These are phyloP conservation scores for Phialophora expanda DNA, from an alignment of 2,329 filamentous ascomycete species.

Conservation along the genomic window DNA sequence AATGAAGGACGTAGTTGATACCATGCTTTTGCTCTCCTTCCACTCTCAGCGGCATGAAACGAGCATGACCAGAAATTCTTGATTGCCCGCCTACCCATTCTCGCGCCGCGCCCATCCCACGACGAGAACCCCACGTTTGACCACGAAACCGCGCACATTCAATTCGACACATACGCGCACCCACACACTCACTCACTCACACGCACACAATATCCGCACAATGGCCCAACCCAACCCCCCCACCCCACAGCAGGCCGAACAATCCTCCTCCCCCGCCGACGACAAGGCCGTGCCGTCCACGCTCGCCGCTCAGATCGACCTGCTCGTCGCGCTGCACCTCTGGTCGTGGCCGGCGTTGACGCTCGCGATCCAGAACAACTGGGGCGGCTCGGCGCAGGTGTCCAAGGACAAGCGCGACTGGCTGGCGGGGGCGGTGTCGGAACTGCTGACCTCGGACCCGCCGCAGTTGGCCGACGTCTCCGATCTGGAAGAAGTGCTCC, in stretches of 20 bases:
- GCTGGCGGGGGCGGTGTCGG: constrained; percentile 86
- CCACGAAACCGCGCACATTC: neutral
- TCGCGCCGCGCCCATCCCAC: neutral
- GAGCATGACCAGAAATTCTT: neutral
- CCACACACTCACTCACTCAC: neutral
- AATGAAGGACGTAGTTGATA: neutral
- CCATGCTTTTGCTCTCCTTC: neutral
- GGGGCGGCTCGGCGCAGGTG: constrained; percentile 74
- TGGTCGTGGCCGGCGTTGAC: constrained; percentile 87
- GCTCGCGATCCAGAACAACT: constrained; percentile 76
- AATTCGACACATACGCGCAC: neutral
- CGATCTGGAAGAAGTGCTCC: constrained; percentile 81
- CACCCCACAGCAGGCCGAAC: constrained; percentile 1
- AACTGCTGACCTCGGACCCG: constrained; percentile 66
- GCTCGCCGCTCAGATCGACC: constrained; percentile 74
- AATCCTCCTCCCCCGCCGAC: constrained; percentile 40
- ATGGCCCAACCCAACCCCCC: constrained; percentile 15
- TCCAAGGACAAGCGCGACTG: constrained; percentile 90
- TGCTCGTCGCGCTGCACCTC: constrained; percentile 81
- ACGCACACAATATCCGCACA: constrained; percentile 20
- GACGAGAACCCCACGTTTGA: neutral
- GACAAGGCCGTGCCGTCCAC: constrained; percentile 45
- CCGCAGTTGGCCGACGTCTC: constrained; percentile 70
- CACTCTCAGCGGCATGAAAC: neutral
- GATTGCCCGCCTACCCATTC: neutral